Percentiles rank a stretch among this genome's conserved stretches.
phyloP scores from a whole-genome alignment of 495 filamentous ascomycete species.

The Opeltia flavorubescens region DNA sequence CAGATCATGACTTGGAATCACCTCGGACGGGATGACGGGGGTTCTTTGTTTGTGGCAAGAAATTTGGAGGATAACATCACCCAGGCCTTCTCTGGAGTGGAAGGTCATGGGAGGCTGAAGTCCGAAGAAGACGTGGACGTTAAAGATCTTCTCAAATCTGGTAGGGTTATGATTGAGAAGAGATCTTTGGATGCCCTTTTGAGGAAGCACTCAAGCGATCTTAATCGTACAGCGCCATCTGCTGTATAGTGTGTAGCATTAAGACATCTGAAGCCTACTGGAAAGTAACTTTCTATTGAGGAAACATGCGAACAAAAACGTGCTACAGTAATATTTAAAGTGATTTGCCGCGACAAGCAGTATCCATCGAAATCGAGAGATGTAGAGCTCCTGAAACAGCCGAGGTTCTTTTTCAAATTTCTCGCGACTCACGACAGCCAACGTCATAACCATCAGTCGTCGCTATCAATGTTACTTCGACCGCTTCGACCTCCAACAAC shows the following conservation, averaged over 20 bases:
- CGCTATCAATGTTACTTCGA: slow-evolving; percentile 39
- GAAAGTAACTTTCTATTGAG: too few relatives aligned
- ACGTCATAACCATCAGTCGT: slow-evolving; percentile 1
- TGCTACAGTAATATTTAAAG: too few relatives aligned
- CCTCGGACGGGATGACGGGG: slow-evolving; percentile 56
- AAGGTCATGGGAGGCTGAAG: slow-evolving; percentile 53
- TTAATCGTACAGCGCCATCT: slow-evolving; percentile 22
- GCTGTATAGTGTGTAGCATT: slow-evolving; percentile 5
- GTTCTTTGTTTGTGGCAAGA: slow-evolving; percentile 66
- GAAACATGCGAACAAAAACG: too few relatives aligned
- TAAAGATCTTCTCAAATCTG: slow-evolving; percentile 78
- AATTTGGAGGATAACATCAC: slow-evolving; percentile 38
- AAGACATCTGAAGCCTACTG: too few relatives aligned
- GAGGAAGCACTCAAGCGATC: slow-evolving; percentile 59
- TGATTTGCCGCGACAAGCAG: too few relatives aligned
- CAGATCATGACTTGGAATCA: slow-evolving; percentile 53
- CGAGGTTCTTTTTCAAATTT: slow-evolving; percentile 1
- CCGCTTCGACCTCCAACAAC: slow-evolving; percentile 29
- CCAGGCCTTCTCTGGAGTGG: slow-evolving; percentile 36
- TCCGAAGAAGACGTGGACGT: slow-evolving; percentile 70
- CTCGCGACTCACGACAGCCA: too few relatives aligned
- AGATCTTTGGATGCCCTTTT: slow-evolving; percentile 63
- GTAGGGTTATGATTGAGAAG: slow-evolving; percentile 76
- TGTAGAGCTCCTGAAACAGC: neutral
- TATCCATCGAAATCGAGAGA: too few relatives aligned